Evolutionary conservation across 495 filamentous ascomycete species (phyloP).

Genomic region (Cladorrhinum samala): DNA sequence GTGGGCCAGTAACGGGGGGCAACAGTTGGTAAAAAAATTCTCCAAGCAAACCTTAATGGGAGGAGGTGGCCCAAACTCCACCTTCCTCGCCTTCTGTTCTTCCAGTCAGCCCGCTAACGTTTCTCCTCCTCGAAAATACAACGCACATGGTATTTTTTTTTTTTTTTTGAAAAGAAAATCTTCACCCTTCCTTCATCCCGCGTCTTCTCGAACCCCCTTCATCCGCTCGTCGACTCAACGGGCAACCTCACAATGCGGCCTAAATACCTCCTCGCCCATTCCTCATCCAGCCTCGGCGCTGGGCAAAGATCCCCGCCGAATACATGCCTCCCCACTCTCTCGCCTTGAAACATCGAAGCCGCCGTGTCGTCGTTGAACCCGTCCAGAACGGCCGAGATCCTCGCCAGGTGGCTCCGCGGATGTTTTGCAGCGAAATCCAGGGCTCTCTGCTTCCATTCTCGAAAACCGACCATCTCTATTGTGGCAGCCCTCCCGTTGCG

Average conservation of each 20-base stretch:
- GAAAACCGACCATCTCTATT: not conserved
- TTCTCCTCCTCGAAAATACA: too few relatives aligned
- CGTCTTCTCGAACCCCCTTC: too few relatives aligned
- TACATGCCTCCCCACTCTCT: not conserved
- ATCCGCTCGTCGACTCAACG: too few relatives aligned
- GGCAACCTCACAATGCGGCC: not conserved
- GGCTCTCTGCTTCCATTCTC: not conserved
- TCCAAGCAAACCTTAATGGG: too few relatives aligned
- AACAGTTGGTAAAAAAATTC: too few relatives aligned
- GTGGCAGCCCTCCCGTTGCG: not conserved
- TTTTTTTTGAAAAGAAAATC: too few relatives aligned
- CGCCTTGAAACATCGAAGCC: not conserved
- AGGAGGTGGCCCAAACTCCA: too few relatives aligned
- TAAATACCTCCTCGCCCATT: not conserved
- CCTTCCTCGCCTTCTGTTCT: too few relatives aligned
- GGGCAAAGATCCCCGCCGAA: not conserved
- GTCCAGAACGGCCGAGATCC: not conserved
- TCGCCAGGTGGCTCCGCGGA: not conserved
- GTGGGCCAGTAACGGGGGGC: too few relatives aligned
- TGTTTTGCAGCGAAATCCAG: not conserved
- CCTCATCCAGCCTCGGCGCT: not conserved
- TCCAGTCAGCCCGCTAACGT: too few relatives aligned
- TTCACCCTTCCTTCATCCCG: too few relatives aligned
- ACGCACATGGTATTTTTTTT: too few relatives aligned
- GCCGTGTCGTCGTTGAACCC: not conserved